These are phyloP conservation scores for Botrytis squamosa DNA, from an alignment of 2,329 filamentous ascomycete genomes.

Conservation along the genomic window DNA sequence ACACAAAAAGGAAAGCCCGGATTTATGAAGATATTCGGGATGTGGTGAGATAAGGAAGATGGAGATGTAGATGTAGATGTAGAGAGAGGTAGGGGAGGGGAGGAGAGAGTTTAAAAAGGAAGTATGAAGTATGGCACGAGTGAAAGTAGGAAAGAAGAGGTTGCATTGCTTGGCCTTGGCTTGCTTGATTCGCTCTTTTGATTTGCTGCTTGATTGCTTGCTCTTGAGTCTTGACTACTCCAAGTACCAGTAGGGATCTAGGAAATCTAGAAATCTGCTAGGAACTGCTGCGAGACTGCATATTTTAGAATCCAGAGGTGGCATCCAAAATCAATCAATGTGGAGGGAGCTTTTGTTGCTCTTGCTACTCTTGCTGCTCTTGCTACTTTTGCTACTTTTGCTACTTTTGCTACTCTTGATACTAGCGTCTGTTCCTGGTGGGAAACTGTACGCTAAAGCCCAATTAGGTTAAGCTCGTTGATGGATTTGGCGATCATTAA, in stretches of 20 bases:
- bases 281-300: not conserved
- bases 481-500: not conserved
- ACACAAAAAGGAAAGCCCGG: not conserved
- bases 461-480: not conserved
- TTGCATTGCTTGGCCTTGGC: constrained; percentile 2
- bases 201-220: not conserved
- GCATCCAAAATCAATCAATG: not conserved
- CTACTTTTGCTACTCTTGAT: not conserved
- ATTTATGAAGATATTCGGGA: not conserved
- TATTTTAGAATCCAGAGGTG: not conserved
- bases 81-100: not conserved
- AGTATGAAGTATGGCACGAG: not conserved
- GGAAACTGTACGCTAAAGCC: not conserved
- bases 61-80: not conserved
- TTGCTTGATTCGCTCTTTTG: not conserved
- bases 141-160: not conserved
- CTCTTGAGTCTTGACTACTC: not conserved
- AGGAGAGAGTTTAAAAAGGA: constrained; percentile 2
- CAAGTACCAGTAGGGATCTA: not conserved
- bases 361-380: not conserved
- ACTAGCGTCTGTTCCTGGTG: not conserved
- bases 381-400: not conserved
- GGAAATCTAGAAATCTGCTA: too few species aligned
- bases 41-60: not conserved
- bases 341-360: not conserved